Percentiles rank a stretch among this genome's conserved stretches.
These are phyloP conservation scores for Taphrina pruni DNA, from an alignment of 1,139 yeast species.

Conservation along the genomic window DNA sequence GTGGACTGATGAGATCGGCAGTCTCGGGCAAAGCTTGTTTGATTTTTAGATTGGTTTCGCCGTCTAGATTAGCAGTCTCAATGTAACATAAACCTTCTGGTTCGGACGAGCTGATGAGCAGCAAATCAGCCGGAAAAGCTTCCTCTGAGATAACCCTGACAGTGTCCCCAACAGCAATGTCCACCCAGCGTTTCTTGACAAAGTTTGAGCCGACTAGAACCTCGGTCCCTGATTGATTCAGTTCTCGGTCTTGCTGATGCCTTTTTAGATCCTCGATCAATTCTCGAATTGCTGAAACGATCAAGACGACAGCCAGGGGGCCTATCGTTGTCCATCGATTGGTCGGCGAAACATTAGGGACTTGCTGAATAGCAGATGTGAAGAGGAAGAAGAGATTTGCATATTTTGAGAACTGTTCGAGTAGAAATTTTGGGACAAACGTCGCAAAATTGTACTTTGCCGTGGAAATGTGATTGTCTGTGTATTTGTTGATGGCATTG, in stretches of 20 bases:
- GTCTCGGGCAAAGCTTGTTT: conserved; percentile 88
- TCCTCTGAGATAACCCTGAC: conserved; percentile 85
- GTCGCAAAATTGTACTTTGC: conserved; percentile 96
- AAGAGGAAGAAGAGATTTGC: conserved; percentile 92
- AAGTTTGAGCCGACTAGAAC: conserved; percentile 76
- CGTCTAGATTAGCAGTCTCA: conserved; percentile 96
- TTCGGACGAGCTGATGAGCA: conserved; percentile 86
- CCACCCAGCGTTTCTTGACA: conserved; percentile 76
- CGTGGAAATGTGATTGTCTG: conserved; percentile 88
- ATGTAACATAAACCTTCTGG: conserved; percentile 98
- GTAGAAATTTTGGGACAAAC: conserved; percentile 88
- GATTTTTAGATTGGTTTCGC: conserved; percentile 94
- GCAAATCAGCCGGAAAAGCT: conserved; percentile 91
- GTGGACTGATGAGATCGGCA: conserved; percentile 70
- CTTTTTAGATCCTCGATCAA: conserved; percentile 88
- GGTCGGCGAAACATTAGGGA: conserved; percentile 95
- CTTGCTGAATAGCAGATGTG: conserved; percentile 94
- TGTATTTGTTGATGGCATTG: conserved; percentile 65
- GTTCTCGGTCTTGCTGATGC: conserved; percentile 83
- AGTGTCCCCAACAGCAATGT: conserved; percentile 88
- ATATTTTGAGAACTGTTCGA: conserved; percentile 96
- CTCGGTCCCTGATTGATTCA: conserved; percentile 76
- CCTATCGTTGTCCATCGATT: conserved; percentile 95
- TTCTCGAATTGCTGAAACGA: conserved; percentile 92
- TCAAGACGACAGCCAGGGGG: conserved; percentile 78